Percentiles rank a stretch among this genome's conserved stretches.
These are phyloP conservation scores for Priceomyces castillae DNA, from an alignment of 805 yeast genomes.

Conservation along the genomic window DNA sequence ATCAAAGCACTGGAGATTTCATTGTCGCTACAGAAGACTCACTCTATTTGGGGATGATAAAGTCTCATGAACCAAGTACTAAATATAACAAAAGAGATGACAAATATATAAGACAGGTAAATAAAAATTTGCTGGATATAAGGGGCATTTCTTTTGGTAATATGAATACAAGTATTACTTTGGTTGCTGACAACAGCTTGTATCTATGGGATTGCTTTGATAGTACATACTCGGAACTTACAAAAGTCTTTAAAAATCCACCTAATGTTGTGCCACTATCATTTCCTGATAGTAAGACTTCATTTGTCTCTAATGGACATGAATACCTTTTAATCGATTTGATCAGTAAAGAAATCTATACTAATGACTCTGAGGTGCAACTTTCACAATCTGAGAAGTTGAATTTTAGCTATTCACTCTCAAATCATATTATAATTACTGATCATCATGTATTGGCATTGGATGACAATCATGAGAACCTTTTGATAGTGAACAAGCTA, in stretches of 20 bases:
- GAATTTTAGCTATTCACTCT: constrained; percentile 8
- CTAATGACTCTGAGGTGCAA: constrained; percentile 32
- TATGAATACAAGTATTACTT: constrained; percentile 22
- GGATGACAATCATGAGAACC: constrained; percentile 11
- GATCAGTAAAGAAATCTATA: constrained; percentile 15
- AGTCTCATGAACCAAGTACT: constrained; percentile 24
- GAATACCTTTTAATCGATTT: constrained; percentile 15
- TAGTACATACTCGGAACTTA: constrained; percentile 24
- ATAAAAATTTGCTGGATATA: constrained; percentile 11
- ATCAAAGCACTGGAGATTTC: constrained; percentile 27
- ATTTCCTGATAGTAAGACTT: constrained; percentile 1
- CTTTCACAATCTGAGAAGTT: constrained; percentile 16
- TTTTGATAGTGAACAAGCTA: constrained; percentile 30
- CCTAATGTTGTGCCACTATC: constrained; percentile 11
- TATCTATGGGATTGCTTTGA: constrained; percentile 37
- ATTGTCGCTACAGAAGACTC: constrained; percentile 31
- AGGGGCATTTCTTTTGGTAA: constrained; percentile 10
- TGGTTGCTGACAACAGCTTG: constrained; percentile 16
- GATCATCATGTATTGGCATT: constrained; percentile 30
- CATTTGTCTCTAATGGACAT: constrained; percentile 16
- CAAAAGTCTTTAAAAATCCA: constrained; percentile 24
- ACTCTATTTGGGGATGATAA: constrained; percentile 25
- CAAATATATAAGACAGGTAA: constrained; percentile 28
- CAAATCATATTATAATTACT: constrained; percentile 22
- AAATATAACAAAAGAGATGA: constrained; percentile 36